Evolutionary conservation across 352 stramenopile genomes (phyloP).

Genomic region (Globisporangium ultimum): DNA sequence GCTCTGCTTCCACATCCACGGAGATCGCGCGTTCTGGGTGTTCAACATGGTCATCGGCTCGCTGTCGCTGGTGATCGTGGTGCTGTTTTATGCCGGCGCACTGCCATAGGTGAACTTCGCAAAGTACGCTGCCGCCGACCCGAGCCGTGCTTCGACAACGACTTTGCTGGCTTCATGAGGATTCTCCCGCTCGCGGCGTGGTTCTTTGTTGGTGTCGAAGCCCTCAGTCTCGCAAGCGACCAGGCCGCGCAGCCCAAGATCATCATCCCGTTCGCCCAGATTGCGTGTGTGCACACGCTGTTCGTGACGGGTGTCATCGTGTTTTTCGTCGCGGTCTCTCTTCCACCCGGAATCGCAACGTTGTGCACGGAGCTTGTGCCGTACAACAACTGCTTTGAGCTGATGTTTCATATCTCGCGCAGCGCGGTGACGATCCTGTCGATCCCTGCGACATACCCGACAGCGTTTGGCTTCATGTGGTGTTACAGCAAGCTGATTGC

Average conservation of each 20-base stretch:
- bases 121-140: not conserved
- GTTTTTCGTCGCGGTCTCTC: slow-evolving; percentile 28
- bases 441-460: slow-evolving; percentile 52
- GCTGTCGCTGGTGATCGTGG: slow-evolving; percentile 13
- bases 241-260: slow-evolving; percentile 36
- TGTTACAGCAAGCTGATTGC: slow-evolving; percentile 50
- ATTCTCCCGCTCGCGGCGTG: slow-evolving; percentile 19
- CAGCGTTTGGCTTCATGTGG: slow-evolving; percentile 52
- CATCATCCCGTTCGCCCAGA: slow-evolving; percentile 35
- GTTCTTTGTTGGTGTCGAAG: no score
- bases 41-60: no score
- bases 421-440: no score
- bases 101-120: slow-evolving; percentile 13
- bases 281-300: slow-evolving; percentile 36
- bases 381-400: slow-evolving; percentile 37
- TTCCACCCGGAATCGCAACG: slow-evolving; percentile 23
- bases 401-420: no score
- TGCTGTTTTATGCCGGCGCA: slow-evolving; percentile 18
- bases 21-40: slow-evolving; percentile 22
- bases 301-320: slow-evolving; percentile 33
- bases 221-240: slow-evolving; percentile 28
- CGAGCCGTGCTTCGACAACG: not conserved
- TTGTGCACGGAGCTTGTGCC: slow-evolving; percentile 24
- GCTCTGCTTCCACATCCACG: slow-evolving; percentile 14
- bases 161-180: slow-evolving; percentile 13